A percentile compares a stretch with the other conserved stretches of the same genome.
Conservation (phyloP, 2,329 filamentous ascomycete genomes). For the Colletotrichum cuscutae region DNA sequence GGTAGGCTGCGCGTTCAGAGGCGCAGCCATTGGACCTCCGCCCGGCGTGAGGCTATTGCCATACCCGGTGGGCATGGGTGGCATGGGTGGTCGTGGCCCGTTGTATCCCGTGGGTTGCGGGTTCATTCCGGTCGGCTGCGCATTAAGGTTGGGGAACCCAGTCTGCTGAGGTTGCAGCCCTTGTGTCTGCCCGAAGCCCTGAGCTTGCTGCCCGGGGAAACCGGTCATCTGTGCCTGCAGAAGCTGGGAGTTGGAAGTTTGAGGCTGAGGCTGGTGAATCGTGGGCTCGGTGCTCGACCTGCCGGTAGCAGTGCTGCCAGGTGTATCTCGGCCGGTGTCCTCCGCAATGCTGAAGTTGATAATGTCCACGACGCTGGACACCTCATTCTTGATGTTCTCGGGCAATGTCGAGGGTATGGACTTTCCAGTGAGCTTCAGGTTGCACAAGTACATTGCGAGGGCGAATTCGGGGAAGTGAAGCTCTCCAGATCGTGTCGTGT, state of each 20-base stretch:
- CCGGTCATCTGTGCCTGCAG: slow-evolving; percentile 76
- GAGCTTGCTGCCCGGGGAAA: slow-evolving; percentile 66
- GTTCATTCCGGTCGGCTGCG: slow-evolving; percentile 72
- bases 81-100: slow-evolving; percentile 82
- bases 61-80: slow-evolving; percentile 79
- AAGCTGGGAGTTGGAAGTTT: slow-evolving; percentile 76
- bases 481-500: slow-evolving; percentile 96
- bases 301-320: slow-evolving; percentile 70
- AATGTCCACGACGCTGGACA: slow-evolving; percentile 99
- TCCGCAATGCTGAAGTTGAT: slow-evolving; percentile 95
- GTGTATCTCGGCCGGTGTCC: slow-evolving; percentile 64
- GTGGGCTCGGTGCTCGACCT: slow-evolving; percentile 61
- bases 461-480: slow-evolving; percentile 98
- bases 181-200: slow-evolving; percentile 67
- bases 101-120: slow-evolving; percentile 81
- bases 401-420: slow-evolving; percentile 79
- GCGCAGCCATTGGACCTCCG: slow-evolving; percentile 71
- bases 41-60: slow-evolving; percentile 63
- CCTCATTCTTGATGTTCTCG: slow-evolving; percentile 92
- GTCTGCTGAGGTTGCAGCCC: slow-evolving; percentile 76
- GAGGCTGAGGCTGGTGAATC: slow-evolving; percentile 77
- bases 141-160: slow-evolving; percentile 71
- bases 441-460: slow-evolving; percentile 98
- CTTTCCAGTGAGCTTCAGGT: slow-evolving; percentile 89
- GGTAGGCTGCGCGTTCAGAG: slow-evolving; percentile 92